Evolutionary conservation across 192 early-diverging fungal genomes (phyloP).

Genomic region (Dissophora globulifera): DNA sequence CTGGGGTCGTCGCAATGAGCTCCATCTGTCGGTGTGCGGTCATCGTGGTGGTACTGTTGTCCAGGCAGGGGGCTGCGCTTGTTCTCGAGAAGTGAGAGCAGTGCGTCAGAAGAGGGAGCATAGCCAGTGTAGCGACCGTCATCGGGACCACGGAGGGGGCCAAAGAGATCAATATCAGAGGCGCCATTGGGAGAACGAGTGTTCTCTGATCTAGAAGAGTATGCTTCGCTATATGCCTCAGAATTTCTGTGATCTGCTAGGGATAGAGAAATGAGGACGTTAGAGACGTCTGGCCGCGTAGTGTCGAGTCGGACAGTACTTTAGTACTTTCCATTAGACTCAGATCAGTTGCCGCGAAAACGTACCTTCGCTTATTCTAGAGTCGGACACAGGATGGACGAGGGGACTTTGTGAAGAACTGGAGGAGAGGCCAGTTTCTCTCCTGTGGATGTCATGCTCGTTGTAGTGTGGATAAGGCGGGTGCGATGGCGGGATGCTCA

Average conservation of each 20-base stretch:
- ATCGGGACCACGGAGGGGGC: slow-evolving; percentile 58
- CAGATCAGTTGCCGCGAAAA: no score
- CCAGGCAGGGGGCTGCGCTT: slow-evolving; percentile 49
- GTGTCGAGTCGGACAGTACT: no score
- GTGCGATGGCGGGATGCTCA: slow-evolving; percentile 9
- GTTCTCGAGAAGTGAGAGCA: slow-evolving; percentile 73
- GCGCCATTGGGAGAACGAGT: slow-evolving; percentile 17
- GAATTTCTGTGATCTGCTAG: slow-evolving; percentile 14
- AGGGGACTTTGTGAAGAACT: slow-evolving; percentile 15
- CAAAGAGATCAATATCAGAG: slow-evolving; percentile 51
- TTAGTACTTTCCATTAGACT: not conserved
- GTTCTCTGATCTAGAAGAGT: slow-evolving; percentile 28
- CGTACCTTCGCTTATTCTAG: slow-evolving; percentile 30
- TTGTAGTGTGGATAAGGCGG: slow-evolving; percentile 13
- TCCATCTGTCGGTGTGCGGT: not conserved
- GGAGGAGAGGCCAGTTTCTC: slow-evolving; percentile 12
- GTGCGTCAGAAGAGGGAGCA: slow-evolving; percentile 75
- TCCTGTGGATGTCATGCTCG: not conserved
- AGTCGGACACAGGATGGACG: slow-evolving; percentile 5
- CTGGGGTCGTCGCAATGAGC: slow-evolving; percentile 6
- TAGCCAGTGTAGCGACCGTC: slow-evolving; percentile 77
- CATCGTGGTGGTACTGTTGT: slow-evolving; percentile 34
- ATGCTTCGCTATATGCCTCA: slow-evolving; percentile 39
- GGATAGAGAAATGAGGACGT: no score
- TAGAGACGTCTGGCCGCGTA: no score